Conservation (phyloP, 805 yeast genomes). For the Saccharomycopsis sp. region DNA sequence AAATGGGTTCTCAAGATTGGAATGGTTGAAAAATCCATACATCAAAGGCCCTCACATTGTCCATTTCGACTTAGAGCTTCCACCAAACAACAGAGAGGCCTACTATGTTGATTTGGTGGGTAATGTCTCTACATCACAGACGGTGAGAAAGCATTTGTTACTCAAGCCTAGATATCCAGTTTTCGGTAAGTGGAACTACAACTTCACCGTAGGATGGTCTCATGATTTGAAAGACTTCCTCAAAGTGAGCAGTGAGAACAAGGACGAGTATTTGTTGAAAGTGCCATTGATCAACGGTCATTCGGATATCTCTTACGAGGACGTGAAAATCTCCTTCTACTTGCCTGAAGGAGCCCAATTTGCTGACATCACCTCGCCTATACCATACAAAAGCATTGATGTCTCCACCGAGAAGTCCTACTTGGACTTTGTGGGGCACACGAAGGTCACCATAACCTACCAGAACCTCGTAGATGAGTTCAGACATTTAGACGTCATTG, state of each 20-base stretch:
- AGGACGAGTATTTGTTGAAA: slow-evolving; percentile 48
- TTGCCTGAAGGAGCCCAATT: slow-evolving; percentile 83
- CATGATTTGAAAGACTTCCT: slow-evolving; percentile 49
- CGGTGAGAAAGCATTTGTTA: slow-evolving; percentile 36
- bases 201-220: slow-evolving; percentile 95
- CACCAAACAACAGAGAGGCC: slow-evolving; percentile 48
- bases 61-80: slow-evolving; percentile 52
- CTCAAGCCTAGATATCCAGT: slow-evolving; percentile 88
- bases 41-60: slow-evolving; percentile 48
- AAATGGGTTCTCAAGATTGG: slow-evolving; percentile 72
- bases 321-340: slow-evolving; percentile 52
- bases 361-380: slow-evolving; percentile 50
- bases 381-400: slow-evolving; percentile 30
- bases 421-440: slow-evolving; percentile 79
- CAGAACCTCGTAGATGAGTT: slow-evolving; percentile 65
- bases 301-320: slow-evolving; percentile 58
- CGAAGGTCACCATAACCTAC: slow-evolving; percentile 56
- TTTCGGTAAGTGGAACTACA: slow-evolving; percentile 93
- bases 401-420: slow-evolving; percentile 41
- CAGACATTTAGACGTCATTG: slow-evolving; percentile 44
- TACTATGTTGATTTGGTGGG: slow-evolving; percentile 90
- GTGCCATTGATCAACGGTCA: slow-evolving; percentile 75
- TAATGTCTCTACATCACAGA: slow-evolving; percentile 72
- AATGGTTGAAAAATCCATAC: slow-evolving; percentile 46
- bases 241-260: slow-evolving; percentile 32